These are phyloP conservation scores for Xylaria sp. DNA, from an alignment of 2,329 filamentous ascomycete species.

Conservation along the genomic window DNA sequence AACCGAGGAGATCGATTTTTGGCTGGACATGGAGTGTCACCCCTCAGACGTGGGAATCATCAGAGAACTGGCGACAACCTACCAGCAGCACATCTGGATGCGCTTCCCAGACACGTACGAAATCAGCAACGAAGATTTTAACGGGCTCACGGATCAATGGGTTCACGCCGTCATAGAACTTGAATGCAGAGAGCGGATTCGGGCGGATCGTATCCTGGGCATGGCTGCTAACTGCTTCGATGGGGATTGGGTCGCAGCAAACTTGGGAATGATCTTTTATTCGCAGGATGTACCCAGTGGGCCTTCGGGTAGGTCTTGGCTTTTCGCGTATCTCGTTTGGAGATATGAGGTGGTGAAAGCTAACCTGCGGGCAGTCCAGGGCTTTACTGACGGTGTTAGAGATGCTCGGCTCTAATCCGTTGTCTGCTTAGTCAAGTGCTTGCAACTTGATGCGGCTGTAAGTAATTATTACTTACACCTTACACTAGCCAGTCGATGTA, in stretches of 20 bases:
- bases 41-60: neutral
- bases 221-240: neutral
- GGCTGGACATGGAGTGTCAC: neutral
- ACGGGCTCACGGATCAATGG: slow-evolving; percentile 1
- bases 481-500: neutral
- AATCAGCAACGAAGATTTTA: neutral
- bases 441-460: neutral
- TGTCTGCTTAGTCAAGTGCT: no score
- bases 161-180: neutral
- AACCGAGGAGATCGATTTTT: neutral
- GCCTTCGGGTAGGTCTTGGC: neutral
- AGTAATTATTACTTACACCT: neutral
- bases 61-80: neutral
- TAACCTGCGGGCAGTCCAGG: neutral
- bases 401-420: no score
- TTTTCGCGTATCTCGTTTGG: slow-evolving; percentile 13
- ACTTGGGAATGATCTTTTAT: neutral
- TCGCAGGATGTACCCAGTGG: neutral
- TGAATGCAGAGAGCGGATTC: neutral
- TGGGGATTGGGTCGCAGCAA: neutral
- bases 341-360: neutral
- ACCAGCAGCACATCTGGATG: neutral
- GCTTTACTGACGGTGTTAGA: no score
- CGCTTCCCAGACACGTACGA: neutral
- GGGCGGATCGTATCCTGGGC: neutral